phyloP scores from a whole-genome alignment of 306 rosid species.

The Prosopis cineraria region DNA sequence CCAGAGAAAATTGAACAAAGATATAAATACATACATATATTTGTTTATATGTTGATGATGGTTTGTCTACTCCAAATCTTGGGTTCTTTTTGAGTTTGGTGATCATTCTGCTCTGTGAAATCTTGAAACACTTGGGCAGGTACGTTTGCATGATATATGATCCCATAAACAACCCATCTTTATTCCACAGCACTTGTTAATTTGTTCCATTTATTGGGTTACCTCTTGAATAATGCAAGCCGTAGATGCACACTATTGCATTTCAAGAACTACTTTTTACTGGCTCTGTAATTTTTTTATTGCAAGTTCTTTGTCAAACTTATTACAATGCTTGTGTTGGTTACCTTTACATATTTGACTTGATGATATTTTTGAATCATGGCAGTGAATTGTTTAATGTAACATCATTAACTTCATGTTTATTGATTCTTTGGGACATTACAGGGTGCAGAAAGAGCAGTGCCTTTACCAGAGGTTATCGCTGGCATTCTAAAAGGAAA shows the following conservation, averaged over 20 bases:
- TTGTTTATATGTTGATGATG: no score
- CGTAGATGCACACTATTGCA: not conserved
- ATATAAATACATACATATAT: not conserved
- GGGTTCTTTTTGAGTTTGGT: slow-evolving; percentile 23
- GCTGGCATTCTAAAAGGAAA: slow-evolving; percentile 65
- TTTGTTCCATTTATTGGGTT: not conserved
- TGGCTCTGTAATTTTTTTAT: slow-evolving; percentile 6
- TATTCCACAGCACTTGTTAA: slow-evolving; percentile 4
- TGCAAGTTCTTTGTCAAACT: not conserved
- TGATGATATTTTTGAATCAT: not conserved
- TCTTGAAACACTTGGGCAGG: slow-evolving; percentile 13
- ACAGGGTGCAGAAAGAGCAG: slow-evolving; percentile 60
- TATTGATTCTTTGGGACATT: slow-evolving; percentile 29
- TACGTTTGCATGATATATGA: slow-evolving; percentile 12
- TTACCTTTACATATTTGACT: slow-evolving; percentile 12
- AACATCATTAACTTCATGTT: slow-evolving; percentile 8
- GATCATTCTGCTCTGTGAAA: slow-evolving; percentile 1
- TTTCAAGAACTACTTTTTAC: slow-evolving; percentile 8
- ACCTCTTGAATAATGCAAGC: not conserved
- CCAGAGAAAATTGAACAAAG: not conserved
- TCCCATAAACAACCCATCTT: slow-evolving; percentile 7
- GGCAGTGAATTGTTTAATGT: not conserved
- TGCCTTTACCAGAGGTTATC: slow-evolving; percentile 64
- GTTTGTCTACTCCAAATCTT: slow-evolving; percentile 27
- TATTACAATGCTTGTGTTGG: slow-evolving; percentile 22